Conservation (phyloP, 2,329 filamentous ascomycete genomes). For the Xylaria sp. region DNA sequence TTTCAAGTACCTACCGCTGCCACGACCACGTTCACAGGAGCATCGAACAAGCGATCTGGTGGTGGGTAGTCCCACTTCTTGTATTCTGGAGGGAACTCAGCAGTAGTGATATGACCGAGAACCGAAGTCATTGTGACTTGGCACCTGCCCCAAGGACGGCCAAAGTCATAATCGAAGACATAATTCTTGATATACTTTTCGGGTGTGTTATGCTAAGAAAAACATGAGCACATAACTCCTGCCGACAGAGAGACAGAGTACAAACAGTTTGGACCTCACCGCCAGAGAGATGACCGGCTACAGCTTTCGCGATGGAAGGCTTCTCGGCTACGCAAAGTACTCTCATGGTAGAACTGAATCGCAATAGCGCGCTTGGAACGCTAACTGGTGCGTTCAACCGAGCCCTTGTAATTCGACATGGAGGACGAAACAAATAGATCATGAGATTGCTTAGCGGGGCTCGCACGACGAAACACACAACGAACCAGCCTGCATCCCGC, state of each 20-base stretch:
- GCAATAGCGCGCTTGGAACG: constrained; percentile 22
- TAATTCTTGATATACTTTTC: constrained; percentile 93
- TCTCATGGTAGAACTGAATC: constrained; percentile 55
- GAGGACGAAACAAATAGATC: constrained; percentile 29
- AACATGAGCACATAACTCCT: constrained; percentile 32
- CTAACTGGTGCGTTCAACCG: constrained; percentile 35
- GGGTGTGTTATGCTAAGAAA: constrained; percentile 70
- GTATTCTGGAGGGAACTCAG: constrained; percentile 79
- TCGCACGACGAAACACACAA: constrained; percentile 4
- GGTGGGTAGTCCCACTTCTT: constrained; percentile 84
- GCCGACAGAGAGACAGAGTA: constrained; percentile 37
- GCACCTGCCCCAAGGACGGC: constrained; percentile 80
- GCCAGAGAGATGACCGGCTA: constrained; percentile 88
- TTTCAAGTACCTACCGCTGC: constrained; percentile 63
- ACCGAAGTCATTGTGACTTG: constrained; percentile 95
- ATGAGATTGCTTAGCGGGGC: constrained; percentile 22
- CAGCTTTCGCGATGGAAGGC: constrained; percentile 94
- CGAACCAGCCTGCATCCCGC: neutral
- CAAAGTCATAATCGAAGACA: constrained; percentile 89
- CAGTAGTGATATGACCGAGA: constrained; percentile 83
- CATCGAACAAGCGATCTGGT: constrained; percentile 82
- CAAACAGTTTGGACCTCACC: constrained; percentile 76
- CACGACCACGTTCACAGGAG: constrained; percentile 75
- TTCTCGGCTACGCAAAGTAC: constrained; percentile 85
- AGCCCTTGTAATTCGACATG: constrained; percentile 31